Evolutionary conservation across 305 asterid genomes (phyloP).

Genomic region (Fraxinus latifolia): DNA sequence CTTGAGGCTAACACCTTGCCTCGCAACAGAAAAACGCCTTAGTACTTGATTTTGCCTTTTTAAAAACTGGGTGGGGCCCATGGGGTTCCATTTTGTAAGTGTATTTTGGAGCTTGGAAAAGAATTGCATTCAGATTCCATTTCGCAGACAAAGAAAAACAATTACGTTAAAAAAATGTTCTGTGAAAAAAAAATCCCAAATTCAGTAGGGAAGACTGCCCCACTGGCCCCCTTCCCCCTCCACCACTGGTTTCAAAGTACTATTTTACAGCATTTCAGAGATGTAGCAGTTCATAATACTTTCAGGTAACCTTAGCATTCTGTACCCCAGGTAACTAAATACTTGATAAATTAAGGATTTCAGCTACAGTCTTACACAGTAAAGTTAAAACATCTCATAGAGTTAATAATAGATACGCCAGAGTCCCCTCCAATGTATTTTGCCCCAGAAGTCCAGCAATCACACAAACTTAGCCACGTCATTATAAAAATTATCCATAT

Average conservation of each 20-base stretch:
- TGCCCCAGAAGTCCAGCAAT: slow-evolving; percentile 13
- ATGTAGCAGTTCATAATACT: background rate
- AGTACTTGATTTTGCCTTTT: background rate
- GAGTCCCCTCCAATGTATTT: background rate
- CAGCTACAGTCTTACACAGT: background rate
- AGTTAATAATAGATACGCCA: background rate
- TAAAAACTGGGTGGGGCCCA: background rate
- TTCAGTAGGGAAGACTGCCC: background rate
- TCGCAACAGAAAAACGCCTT: background rate
- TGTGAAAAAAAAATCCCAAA: background rate
- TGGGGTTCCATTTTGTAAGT: background rate
- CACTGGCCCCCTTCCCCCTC: background rate
- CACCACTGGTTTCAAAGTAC: background rate
- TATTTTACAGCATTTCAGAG: background rate
- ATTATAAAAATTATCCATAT: background rate
- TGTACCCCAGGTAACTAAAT: background rate
- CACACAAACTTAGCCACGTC: slow-evolving; percentile 15
- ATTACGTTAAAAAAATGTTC: background rate
- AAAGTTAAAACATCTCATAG: background rate
- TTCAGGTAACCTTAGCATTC: background rate
- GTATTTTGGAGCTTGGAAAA: background rate
- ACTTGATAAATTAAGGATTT: background rate
- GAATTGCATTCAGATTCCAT: background rate
- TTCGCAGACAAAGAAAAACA: background rate
- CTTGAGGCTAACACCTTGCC: background rate